These are phyloP conservation scores for Mycena galericulata DNA, from an alignment of 768 basidiomycete species.

Conservation along the genomic window DNA sequence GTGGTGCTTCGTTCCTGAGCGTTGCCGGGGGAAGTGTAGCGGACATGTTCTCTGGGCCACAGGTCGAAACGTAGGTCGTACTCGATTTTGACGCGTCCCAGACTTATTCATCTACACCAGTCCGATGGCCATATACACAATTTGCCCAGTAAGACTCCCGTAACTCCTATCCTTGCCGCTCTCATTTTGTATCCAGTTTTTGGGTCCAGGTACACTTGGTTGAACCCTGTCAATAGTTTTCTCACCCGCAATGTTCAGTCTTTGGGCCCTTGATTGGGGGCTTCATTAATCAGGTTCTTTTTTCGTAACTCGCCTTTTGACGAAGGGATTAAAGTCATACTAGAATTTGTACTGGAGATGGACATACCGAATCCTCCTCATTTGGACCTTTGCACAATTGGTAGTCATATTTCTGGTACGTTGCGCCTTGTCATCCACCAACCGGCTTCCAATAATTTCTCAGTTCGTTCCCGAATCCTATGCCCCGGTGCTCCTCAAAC, in stretches of 20 bases:
- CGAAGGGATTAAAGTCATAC: background rate
- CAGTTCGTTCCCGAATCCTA: slow-evolving; percentile 83
- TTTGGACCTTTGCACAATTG: slow-evolving; percentile 74
- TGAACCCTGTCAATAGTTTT: background rate
- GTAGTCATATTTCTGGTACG: slow-evolving; percentile 65
- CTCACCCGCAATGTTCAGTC: background rate
- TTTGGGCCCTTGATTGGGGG: slow-evolving; percentile 43
- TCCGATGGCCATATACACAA: slow-evolving; percentile 68
- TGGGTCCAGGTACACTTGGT: slow-evolving; percentile 25
- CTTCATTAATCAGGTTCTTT: slow-evolving; percentile 77
- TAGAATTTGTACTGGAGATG: slow-evolving; percentile 77
- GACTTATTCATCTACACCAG: slow-evolving; percentile 33
- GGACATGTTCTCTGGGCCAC: slow-evolving; percentile 66
- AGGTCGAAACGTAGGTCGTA: slow-evolving; percentile 68
- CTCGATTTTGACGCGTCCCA: background rate
- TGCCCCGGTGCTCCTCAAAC: slow-evolving; percentile 66
- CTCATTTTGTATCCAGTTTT: slow-evolving; percentile 18
- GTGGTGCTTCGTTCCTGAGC: slow-evolving; percentile 67
- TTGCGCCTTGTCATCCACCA: background rate
- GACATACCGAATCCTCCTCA: slow-evolving; percentile 79
- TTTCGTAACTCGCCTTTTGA: no score
- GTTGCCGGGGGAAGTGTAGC: slow-evolving; percentile 68
- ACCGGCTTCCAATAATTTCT: background rate
- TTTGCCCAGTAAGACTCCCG: slow-evolving; percentile 66
- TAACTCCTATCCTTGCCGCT: slow-evolving; percentile 36